Percentiles rank a stretch among this genome's conserved stretches.
Evolutionary conservation across 129 eudicot genomes (phyloP).

Genomic region (Scalesia atractyloides): DNA sequence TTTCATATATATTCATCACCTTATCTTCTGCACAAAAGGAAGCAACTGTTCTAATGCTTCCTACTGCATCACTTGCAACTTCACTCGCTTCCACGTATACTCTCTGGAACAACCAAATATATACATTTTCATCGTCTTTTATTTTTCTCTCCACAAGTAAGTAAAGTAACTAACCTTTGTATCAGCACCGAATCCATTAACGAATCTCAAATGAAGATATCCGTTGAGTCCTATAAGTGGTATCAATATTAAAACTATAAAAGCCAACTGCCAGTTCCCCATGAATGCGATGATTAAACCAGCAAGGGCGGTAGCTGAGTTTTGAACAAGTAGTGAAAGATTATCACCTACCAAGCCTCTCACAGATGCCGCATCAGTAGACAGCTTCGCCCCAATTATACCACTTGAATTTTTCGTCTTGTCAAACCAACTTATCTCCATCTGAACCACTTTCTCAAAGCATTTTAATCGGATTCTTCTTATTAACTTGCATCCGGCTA

Average conservation of each 20-base stretch:
- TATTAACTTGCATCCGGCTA: constrained; percentile 74
- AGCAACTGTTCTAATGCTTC: constrained; percentile 82
- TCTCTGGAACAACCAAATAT: constrained; percentile 34
- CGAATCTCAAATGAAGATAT: constrained; percentile 60
- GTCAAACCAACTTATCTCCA: constrained; percentile 92
- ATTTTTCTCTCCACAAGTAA: too few species aligned
- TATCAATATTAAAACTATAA: constrained; percentile 58
- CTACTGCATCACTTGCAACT: constrained; percentile 84
- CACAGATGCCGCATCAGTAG: constrained; percentile 72
- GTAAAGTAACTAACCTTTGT: constrained; percentile 56
- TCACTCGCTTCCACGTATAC: constrained; percentile 86
- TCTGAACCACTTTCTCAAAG: constrained; percentile 64
- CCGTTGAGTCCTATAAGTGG: constrained; percentile 73
- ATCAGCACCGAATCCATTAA: constrained; percentile 76
- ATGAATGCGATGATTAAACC: constrained; percentile 65
- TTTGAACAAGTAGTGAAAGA: constrained; percentile 71
- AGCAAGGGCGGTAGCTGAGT: constrained; percentile 46
- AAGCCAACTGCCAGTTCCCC: constrained; percentile 83
- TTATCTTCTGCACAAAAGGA: constrained; percentile 86
- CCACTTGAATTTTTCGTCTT: constrained; percentile 76
- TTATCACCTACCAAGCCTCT: constrained; percentile 82
- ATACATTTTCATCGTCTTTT: background rate
- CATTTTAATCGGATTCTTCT: constrained; percentile 62
- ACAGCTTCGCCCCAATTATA: constrained; percentile 73
- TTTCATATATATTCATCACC: constrained; percentile 56